Evolutionary conservation across 306 rosid species (phyloP).

Genomic region (Sindora glabra): DNA sequence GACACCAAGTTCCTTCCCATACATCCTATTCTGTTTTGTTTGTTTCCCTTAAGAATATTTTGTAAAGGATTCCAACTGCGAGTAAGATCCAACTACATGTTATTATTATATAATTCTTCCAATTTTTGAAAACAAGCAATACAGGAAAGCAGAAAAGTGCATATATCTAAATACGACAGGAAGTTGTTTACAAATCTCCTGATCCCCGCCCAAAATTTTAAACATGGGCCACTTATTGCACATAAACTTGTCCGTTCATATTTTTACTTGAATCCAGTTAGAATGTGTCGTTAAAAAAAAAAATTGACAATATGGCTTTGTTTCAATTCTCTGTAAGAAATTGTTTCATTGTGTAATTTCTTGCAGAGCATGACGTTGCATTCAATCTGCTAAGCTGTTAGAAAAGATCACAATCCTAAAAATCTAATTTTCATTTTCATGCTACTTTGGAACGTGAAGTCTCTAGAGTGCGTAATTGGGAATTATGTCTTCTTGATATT

Average conservation of each 20-base stretch:
- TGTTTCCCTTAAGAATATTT: too few species aligned
- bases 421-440: neutral
- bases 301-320: neutral
- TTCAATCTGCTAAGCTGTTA: neutral
- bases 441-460: neutral
- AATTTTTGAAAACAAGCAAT: neutral
- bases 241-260: neutral
- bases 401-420: neutral
- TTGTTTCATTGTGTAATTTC: too few species aligned
- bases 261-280: too few species aligned
- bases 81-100: neutral
- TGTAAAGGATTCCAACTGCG: neutral
- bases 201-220: neutral
- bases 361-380: neutral
- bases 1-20: too few species aligned
- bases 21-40: too few species aligned
- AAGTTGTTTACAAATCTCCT: neutral
- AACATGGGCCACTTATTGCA: neutral
- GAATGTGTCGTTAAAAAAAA: neutral
- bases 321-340: neutral
- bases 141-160: neutral
- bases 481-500: too few species aligned
- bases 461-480: too few species aligned
- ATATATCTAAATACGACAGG: neutral
- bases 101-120: neutral